Base-by-base conservation (phyloP, 176 grass and related monocot genomes). In the Elaeis guineensis region DNA sequence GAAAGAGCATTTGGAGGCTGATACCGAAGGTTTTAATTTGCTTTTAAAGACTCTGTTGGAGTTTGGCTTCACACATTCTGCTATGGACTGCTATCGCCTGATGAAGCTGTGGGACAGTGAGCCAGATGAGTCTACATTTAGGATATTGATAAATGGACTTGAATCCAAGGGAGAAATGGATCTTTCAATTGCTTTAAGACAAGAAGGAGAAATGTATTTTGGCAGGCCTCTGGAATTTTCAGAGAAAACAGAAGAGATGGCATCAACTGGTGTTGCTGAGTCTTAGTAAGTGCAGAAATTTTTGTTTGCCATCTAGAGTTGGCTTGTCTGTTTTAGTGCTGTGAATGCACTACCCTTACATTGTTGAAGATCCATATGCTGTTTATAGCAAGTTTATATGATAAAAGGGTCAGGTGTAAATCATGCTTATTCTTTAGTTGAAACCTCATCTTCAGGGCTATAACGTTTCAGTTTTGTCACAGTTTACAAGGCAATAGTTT, bases 61-160 rank as follows among this genome's bases (percentile, higher is more conserved):
- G 72, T 72, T 80, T 23, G 86, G 69, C 6, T 90, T 80, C 50
- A 61, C 74, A 49, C 78, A 87, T 28, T 62, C 77, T 30, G 19
- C 92, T 51, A 72, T 90, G 83, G 83, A 87, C 39, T 88, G 83
- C 58, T 95, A 83, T 73, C 74, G 82, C 28, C 48, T 95, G 25
- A 89, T 95, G 86, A 95, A 81, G 71, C 52, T 96, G 25, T 82
- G 92, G 92, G 78, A 85, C 21, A 79, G 62, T 19, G 86, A 88
- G 23, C 92, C 83, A 39, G 86, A 96, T 72, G 77, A 77, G 71
- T 59, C 22, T 57, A 90, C 80, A 17, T 90, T 87, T 30, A 65
- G 16, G 63, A 74, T 78, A 39, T 64, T 96, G 78, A 77, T 90
- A 28, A 76, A 61, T 69, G 78, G 78, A 57, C 71, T 96, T 62